A percentile compares a stretch with the other conserved stretches of the same genome.
phyloP scores from a whole-genome alignment of 768 basidiomycete species.

The Dentipellis sp. region DNA sequence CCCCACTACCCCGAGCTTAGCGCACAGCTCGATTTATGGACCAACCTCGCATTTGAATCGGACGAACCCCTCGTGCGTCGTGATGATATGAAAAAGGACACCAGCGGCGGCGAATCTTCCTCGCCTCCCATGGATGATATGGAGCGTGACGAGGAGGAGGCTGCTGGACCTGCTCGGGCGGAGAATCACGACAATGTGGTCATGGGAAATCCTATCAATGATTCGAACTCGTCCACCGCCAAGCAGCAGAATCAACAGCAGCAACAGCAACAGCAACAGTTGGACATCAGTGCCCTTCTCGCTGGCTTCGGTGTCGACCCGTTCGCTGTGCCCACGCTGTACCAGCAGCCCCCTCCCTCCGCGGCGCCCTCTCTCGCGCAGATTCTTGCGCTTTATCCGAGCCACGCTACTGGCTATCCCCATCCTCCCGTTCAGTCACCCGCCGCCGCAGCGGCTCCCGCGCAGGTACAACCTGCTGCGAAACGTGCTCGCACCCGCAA shows the following conservation, averaged over 20 bases:
- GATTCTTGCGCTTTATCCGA: slow-evolving; percentile 51
- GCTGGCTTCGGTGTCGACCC: slow-evolving; percentile 35
- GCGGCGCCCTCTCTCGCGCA: slow-evolving; percentile 55
- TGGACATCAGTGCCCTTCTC: slow-evolving; percentile 33
- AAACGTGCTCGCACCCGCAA: slow-evolving; percentile 30
- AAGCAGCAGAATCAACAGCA: slow-evolving; percentile 18
- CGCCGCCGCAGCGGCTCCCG: slow-evolving; percentile 13
- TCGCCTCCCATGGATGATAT: slow-evolving; percentile 27
- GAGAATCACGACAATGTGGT: slow-evolving; percentile 55
- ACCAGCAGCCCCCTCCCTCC: slow-evolving; percentile 21
- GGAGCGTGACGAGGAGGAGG: slow-evolving; percentile 14
- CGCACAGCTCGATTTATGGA: slow-evolving; percentile 79
- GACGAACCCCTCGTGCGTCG: slow-evolving; percentile 50
- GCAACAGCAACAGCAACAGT: slow-evolving; percentile 17
- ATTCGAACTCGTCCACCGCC: slow-evolving; percentile 11
- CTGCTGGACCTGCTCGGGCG: slow-evolving; percentile 27
- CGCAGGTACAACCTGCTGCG: slow-evolving; percentile 2
- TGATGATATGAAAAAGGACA: slow-evolving; percentile 23
- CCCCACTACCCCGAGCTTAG: slow-evolving; percentile 65
- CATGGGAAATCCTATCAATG: slow-evolving; percentile 33
- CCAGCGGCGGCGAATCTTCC: slow-evolving; percentile 3
- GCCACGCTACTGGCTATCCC: slow-evolving; percentile 7
- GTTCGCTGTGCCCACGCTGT: slow-evolving; percentile 23
- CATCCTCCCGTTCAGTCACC: slow-evolving; percentile 3
- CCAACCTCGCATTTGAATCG: slow-evolving; percentile 68